Base-by-base conservation (phyloP, 2,329 filamentous ascomycete genomes). In the Hypoxylon rubiginosum region DNA sequence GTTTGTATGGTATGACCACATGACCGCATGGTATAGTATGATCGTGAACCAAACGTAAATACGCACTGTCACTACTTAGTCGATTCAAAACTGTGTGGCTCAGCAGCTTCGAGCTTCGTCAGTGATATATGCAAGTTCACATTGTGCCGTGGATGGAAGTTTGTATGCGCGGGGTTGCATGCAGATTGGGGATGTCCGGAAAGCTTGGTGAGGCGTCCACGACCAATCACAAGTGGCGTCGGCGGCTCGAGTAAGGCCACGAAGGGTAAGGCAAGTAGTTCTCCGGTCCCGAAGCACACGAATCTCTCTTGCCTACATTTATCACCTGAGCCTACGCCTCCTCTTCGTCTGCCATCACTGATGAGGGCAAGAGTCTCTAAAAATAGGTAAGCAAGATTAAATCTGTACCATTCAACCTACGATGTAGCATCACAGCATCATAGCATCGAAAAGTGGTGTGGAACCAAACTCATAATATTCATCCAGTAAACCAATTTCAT, bases 111-210 rank as follows among this genome's bases (percentile, higher is more conserved):
- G 48, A 69, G 60, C 58, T 59, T 69, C 64, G 58, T 65, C 61
- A 61, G 61, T 62, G 15, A 50, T 53, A 54, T 52, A 55, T 59
- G 52, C 21, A 50, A 64, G 56, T 53, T 39, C 55, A 39, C 50
- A 28, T 21, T 65, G 49, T 62, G 41, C 62, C 59, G 28, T 56
- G 39, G 54, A 55, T 53, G 30, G 46, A 62, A 56, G 36, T 30
- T 62, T 62, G 58, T 59, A 55, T 63, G 54, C 46, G 63, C 67
- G 67, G 67, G 58, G 61, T 60, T 50, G 46, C 52, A 56, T 57
- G 54, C 49, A 53, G 57, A 46, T 70, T 70, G 67, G 67, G 67
- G 67, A 70, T 56, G 58, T 70, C 67, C 67, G 67, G 61, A 58
- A 57, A 65, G 57, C 64, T 55, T 62, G 58, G 52, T 21, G 45